Conservation (phyloP, 352 stramenopile species). For the Phytophthora sp. region DNA sequence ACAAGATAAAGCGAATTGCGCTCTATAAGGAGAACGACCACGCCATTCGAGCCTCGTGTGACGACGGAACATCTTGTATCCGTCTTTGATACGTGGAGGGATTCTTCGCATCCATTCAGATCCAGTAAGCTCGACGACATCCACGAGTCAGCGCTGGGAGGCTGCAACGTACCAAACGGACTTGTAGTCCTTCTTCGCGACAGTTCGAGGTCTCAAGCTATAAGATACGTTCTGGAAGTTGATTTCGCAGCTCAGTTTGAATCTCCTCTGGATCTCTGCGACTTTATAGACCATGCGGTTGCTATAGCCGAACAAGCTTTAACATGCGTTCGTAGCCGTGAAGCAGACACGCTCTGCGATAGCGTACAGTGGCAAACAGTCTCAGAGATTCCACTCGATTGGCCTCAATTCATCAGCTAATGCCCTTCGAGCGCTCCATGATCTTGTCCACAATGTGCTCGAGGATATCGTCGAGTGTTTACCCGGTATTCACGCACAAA, state of each 20-base stretch:
- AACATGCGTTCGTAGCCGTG: conserved; percentile 56
- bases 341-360: conserved; percentile 37
- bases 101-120: conserved; percentile 20
- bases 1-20: conserved; percentile 64
- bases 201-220: conserved; percentile 6
- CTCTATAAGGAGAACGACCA: conserved; percentile 60
- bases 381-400: conserved; percentile 40
- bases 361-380: conserved; percentile 23
- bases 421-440: conserved; percentile 50
- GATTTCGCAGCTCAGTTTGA: conserved; percentile 38
- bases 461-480: conserved; percentile 54
- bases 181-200: conserved; percentile 46
- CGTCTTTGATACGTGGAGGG: conserved; percentile 27
- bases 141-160: conserved; percentile 34
- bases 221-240: conserved; percentile 57
- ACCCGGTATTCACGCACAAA: conserved; percentile 58
- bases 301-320: conserved; percentile 51
- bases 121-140: background rate
- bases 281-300: conserved; percentile 47
- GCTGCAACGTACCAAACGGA: conserved; percentile 54
- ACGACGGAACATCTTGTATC: background rate
- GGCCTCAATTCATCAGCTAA: conserved; percentile 61
- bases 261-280: conserved; percentile 1
- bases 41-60: conserved; percentile 17
- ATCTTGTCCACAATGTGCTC: conserved; percentile 52